phyloP scores from a whole-genome alignment of 768 basidiomycete genomes.

The Leccinum fibrillosum region DNA sequence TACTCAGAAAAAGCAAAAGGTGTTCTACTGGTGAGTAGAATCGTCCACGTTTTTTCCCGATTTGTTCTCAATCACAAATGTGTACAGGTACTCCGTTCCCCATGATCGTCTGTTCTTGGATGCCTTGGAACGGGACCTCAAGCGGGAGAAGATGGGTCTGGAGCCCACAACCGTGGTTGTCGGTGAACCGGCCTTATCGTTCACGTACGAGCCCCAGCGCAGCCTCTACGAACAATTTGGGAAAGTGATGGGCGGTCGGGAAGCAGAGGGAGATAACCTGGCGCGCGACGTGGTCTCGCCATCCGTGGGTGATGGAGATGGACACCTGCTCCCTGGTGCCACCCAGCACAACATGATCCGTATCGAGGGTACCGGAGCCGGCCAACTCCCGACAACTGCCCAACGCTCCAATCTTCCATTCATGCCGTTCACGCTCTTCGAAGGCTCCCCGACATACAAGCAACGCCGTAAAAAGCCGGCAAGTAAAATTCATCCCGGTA shows the following conservation, averaged over 20 bases:
- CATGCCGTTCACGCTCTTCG: slow-evolving; percentile 71
- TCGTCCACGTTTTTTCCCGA: neutral
- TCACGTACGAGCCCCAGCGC: slow-evolving; percentile 83
- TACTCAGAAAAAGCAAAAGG: slow-evolving; percentile 98
- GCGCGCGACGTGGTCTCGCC: slow-evolving; percentile 25
- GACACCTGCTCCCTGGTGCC: slow-evolving; percentile 7
- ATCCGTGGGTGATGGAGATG: slow-evolving; percentile 11
- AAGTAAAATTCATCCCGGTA: slow-evolving; percentile 33
- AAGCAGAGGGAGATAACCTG: slow-evolving; percentile 35
- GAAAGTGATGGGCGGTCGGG: slow-evolving; percentile 34
- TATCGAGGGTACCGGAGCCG: slow-evolving; percentile 23
- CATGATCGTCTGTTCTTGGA: slow-evolving; percentile 97
- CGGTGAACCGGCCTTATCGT: slow-evolving; percentile 85
- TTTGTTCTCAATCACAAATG: neutral
- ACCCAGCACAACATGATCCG: slow-evolving; percentile 19
- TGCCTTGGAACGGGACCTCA: slow-evolving; percentile 92
- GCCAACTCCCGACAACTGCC: slow-evolving; percentile 13
- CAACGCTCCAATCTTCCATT: slow-evolving; percentile 37
- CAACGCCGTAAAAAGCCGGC: slow-evolving; percentile 75
- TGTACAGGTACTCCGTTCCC: slow-evolving; percentile 86
- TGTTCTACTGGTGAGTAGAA: slow-evolving; percentile 86
- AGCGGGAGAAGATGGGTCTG: slow-evolving; percentile 88
- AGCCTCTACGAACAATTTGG: slow-evolving; percentile 89
- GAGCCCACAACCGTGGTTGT: slow-evolving; percentile 76
- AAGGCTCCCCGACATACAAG: slow-evolving; percentile 87